Conservation (phyloP, 441 rosid species). For the Aleurites moluccanus region DNA sequence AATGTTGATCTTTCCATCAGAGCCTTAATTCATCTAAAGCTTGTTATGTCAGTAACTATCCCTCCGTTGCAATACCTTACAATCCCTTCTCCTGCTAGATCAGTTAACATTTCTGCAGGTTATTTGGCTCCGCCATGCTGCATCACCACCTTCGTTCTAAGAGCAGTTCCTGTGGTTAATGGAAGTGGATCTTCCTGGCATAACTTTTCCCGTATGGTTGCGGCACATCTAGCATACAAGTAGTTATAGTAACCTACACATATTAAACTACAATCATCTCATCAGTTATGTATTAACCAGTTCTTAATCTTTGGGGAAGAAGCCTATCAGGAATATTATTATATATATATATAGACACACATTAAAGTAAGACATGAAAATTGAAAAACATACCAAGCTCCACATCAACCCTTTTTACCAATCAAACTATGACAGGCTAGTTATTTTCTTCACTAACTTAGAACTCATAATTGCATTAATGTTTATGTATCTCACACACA, state of each 20-base stretch:
- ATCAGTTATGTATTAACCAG: neutral
- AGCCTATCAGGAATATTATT: neutral
- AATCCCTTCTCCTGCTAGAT: conserved; percentile 64
- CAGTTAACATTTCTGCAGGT: conserved; percentile 63
- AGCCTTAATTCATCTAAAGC: conserved; percentile 59
- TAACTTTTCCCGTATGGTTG: conserved; percentile 81
- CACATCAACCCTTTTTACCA: neutral
- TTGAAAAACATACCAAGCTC: neutral
- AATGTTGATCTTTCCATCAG: conserved; percentile 20
- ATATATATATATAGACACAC: too few relatives aligned
- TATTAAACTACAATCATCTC: neutral
- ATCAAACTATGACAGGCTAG: neutral
- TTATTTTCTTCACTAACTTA: neutral
- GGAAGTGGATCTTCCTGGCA: conserved; percentile 91
- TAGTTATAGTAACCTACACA: conserved; percentile 84
- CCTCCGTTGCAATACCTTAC: conserved; percentile 49
- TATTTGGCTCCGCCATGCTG: conserved; percentile 91
- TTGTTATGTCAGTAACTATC: conserved; percentile 60
- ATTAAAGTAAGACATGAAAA: too few relatives aligned
- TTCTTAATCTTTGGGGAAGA: neutral
- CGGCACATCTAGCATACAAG: conserved; percentile 89
- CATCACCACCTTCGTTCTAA: conserved; percentile 64
- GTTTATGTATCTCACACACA: neutral
- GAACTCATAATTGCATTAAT: neutral
- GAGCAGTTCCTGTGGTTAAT: conserved; percentile 56